Base-by-base conservation (phyloP, 1,284 basidiomycete genomes). In the Rhodotorula sp. region DNA sequence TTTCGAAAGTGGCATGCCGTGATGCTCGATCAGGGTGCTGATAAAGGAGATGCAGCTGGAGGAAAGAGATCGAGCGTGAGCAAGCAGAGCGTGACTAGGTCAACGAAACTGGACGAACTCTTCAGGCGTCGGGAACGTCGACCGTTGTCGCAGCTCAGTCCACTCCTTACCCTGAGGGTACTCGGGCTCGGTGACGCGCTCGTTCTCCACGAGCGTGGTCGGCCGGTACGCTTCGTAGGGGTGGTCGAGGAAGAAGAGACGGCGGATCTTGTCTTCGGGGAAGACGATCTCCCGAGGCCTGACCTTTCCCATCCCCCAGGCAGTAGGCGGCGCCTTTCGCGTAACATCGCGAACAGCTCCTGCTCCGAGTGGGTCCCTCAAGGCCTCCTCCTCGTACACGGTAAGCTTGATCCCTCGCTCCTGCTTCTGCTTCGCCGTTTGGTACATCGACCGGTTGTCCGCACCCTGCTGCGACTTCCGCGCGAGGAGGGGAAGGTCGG, bases 241-340 rank as follows among this genome's bases (percentile, higher is more conserved):
- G 79, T 97, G 94, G 82, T 99, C 95, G 63, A 85, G 84, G 83
- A 94, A 98, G 85, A 99, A 99, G 80, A 92, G 91, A 64, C 87
- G 84, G 56, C 95, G 87, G 63, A 98, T 83, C 68, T 86, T 84
- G 81, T 99, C 95, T 79, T 94, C 92, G 40, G 90, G 76, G 80
- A 95, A 97, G 59, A 86, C 84, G 68, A 98, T 86, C 16, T 86
- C 85, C 67, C 86, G 76, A 0, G 90, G 87, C 20, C 82, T 82
- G 20, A 85, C 83, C 69, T 86, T 83, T 65, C 80, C 74, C 60
- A 76, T 67, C 69, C 79, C 51, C 44, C 67, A 53, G 13, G 44
- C 28, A 9, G 60, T 37, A n/a, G 63, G 54, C 6, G 63, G 69
- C 8, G 66, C 71, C 30, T 59, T 59, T 13, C 70, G 57, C 75